These are phyloP conservation scores for Pisolithus tinctorius DNA, from an alignment of 768 basidiomycete species.

Conservation along the genomic window DNA sequence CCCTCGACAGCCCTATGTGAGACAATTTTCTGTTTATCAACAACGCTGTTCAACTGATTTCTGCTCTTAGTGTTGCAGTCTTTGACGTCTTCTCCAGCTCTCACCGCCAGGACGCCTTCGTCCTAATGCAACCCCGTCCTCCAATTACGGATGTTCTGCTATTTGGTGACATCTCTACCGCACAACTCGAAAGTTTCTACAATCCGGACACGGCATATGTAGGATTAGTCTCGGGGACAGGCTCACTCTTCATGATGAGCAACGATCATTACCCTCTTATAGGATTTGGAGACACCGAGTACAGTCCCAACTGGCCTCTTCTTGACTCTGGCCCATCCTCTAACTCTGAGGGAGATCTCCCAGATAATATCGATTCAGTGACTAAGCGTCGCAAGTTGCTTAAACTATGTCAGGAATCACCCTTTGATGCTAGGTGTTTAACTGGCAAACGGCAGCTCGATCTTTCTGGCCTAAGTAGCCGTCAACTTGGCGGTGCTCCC, in stretches of 20 bases:
- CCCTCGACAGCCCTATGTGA: slow-evolving; percentile 64
- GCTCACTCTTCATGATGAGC: slow-evolving; percentile 81
- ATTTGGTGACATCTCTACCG: slow-evolving; percentile 25
- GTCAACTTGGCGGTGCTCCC: slow-evolving; percentile 57
- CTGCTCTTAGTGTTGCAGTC: slow-evolving; percentile 61
- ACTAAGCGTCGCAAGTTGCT: slow-evolving; percentile 38
- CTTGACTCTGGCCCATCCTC: slow-evolving; percentile 33
- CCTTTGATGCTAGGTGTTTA: slow-evolving; percentile 50
- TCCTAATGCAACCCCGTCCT: slow-evolving; percentile 82
- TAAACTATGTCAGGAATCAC: slow-evolving; percentile 32
- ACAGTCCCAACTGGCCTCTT: slow-evolving; percentile 22
- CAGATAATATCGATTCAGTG: slow-evolving; percentile 37
- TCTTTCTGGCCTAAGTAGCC: slow-evolving; percentile 39
- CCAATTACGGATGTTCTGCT: slow-evolving; percentile 69
- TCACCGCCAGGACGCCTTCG: slow-evolving; percentile 55
- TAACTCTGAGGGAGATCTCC: slow-evolving; percentile 26
- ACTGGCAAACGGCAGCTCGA: slow-evolving; percentile 56
- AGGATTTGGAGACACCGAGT: slow-evolving; percentile 50
- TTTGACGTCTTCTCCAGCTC: slow-evolving; percentile 63
- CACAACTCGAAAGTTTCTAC: slow-evolving; percentile 34
- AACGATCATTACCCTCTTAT: slow-evolving; percentile 78
- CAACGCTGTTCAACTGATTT: neutral
- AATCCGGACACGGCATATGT: slow-evolving; percentile 67
- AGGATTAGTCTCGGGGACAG: slow-evolving; percentile 65
- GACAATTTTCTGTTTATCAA: slow-evolving; percentile 17